Conservation (phyloP, 352 stramenopile genomes). For the Phytophthora hibernalis region DNA sequence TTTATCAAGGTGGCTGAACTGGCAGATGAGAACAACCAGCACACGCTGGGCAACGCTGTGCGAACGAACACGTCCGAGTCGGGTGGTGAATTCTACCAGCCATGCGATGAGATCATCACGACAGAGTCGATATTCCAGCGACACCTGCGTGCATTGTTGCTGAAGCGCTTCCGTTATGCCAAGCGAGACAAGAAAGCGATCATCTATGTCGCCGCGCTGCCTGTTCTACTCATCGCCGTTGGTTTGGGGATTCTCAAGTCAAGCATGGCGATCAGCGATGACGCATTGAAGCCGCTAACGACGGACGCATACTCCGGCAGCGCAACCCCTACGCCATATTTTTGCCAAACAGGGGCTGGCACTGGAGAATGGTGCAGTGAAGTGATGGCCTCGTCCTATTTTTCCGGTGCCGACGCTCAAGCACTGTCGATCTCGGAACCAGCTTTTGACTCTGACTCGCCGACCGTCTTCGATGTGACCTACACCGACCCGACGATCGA, state of each 20-base stretch:
- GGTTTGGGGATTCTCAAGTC: no score
- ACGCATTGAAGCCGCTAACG: no score
- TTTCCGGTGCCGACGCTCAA: slow-evolving; percentile 31
- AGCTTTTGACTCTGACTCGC: slow-evolving; percentile 33
- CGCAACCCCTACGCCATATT: slow-evolving; percentile 39
- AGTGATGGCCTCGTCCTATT: slow-evolving; percentile 33
- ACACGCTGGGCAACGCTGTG: slow-evolving; percentile 34
- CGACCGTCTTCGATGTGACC: slow-evolving; percentile 55
- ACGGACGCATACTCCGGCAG: slow-evolving; percentile 21
- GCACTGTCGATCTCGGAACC: slow-evolving; percentile 19
- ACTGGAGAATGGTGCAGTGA: slow-evolving; percentile 37
- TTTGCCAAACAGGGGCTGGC: slow-evolving; percentile 23
- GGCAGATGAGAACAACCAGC: slow-evolving; percentile 44
- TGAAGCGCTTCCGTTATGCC: slow-evolving; percentile 54
- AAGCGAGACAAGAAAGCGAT: slow-evolving; percentile 54
- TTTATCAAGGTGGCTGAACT: slow-evolving; percentile 74
- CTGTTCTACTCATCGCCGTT: slow-evolving; percentile 39
- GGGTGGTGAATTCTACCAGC: no score
- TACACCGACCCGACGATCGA: slow-evolving; percentile 56
- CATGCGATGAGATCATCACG: no score
- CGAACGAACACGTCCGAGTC: neutral
- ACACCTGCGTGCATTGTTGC: slow-evolving; percentile 47
- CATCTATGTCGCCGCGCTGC: slow-evolving; percentile 50
- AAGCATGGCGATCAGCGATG: slow-evolving; percentile 30
- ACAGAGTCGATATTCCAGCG: slow-evolving; percentile 1